Evolutionary conservation across 1,284 basidiomycete genomes (phyloP).

Genomic region (Hemileia vastatrix): DNA sequence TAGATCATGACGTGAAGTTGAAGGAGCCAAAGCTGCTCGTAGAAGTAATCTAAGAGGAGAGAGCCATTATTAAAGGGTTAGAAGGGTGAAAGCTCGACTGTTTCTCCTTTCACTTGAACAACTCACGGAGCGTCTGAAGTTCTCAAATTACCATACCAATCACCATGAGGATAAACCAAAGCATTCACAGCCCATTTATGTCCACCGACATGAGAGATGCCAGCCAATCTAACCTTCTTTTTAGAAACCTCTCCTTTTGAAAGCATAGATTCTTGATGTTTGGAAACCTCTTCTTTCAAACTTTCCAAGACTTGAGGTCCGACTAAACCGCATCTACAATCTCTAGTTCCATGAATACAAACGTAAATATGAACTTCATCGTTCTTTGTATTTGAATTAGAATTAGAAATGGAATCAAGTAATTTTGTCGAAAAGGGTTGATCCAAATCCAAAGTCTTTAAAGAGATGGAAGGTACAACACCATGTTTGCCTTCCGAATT

Average conservation of each 20-base stretch:
- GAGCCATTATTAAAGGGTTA: neutral
- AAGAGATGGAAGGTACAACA: too few relatives aligned
- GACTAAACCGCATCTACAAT: slow-evolving; percentile 39
- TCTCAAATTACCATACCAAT: slow-evolving; percentile 44
- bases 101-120: too few relatives aligned
- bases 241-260: neutral
- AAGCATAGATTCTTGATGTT: slow-evolving; percentile 26
- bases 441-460: too few relatives aligned
- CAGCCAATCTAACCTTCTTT: slow-evolving; percentile 26
- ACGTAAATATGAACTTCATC: slow-evolving; percentile 39
- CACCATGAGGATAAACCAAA: slow-evolving; percentile 39
- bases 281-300: slow-evolving; percentile 26
- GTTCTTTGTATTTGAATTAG: too few relatives aligned
- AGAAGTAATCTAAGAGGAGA: slow-evolving; percentile 29
- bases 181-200: slow-evolving; percentile 40
- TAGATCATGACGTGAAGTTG: slow-evolving; percentile 34
- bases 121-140: too few relatives aligned
- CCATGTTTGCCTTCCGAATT: too few relatives aligned
- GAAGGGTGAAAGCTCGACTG: neutral
- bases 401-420: too few relatives aligned
- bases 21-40: slow-evolving; percentile 34
- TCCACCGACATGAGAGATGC: slow-evolving; percentile 39
- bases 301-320: slow-evolving; percentile 29
- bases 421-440: too few relatives aligned
- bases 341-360: slow-evolving; percentile 37